phyloP scores from a whole-genome alignment of 805 yeast genomes.

The Scheffersomyces spartinae region DNA sequence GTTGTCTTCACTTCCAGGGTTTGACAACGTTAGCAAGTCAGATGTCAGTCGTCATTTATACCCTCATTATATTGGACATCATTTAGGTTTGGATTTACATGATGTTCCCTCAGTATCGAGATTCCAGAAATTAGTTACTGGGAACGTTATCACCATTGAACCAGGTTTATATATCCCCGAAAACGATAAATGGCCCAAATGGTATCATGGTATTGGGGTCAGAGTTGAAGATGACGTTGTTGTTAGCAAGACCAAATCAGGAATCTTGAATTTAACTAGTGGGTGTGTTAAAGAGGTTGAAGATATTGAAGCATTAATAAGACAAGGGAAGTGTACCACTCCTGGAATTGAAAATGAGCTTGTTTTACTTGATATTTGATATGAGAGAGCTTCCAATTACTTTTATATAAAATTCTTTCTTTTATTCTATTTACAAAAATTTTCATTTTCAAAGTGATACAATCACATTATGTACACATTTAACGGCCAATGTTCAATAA shows the following conservation, averaged over 20 bases:
- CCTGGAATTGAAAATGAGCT: too few relatives aligned
- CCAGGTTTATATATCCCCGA: constrained; percentile 91
- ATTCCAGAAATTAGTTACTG: constrained; percentile 38
- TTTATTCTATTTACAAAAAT: neutral
- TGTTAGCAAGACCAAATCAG: constrained; percentile 48
- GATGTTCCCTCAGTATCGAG: constrained; percentile 62
- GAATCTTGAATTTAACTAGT: constrained; percentile 46
- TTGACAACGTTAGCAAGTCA: constrained; percentile 36
- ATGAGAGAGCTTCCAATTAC: neutral
- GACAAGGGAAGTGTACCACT: too few relatives aligned
- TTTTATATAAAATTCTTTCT: neutral
- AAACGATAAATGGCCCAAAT: constrained; percentile 59
- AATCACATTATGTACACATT: constrained; percentile 3
- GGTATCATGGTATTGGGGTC: constrained; percentile 81
- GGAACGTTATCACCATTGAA: constrained; percentile 88
- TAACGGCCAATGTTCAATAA: constrained; percentile 62
- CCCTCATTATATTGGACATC: constrained; percentile 95
- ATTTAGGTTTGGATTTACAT: constrained; percentile 86
- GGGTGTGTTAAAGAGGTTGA: constrained; percentile 79
- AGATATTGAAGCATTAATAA: constrained; percentile 83
- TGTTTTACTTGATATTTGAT: too few relatives aligned
- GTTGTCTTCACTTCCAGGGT: constrained; percentile 58
- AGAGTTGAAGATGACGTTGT: constrained; percentile 92
- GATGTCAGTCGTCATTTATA: constrained; percentile 47
- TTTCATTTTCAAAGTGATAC: neutral